Base-by-base conservation (phyloP, 208 protist genomes). In the Lotmaria passim region DNA sequence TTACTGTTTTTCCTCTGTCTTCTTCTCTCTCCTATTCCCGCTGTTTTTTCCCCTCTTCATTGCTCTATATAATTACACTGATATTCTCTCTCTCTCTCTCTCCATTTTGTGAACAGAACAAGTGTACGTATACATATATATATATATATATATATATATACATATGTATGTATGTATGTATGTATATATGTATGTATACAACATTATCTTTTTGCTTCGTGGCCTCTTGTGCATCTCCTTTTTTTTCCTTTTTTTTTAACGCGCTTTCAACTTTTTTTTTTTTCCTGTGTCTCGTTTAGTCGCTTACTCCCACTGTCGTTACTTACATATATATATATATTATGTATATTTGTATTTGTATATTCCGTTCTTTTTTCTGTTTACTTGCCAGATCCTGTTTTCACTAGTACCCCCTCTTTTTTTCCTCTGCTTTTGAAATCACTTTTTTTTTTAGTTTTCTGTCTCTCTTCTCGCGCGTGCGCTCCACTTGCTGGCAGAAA, bases 281-380 rank as follows among this genome's bases (percentile, higher is more conserved):
- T 48, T 53, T 5, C 19, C 24, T 7, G 15, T 8, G 11, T 50
- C 31, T 47, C 44, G 8, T 8, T 68, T 33, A 19, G 33, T 55
- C 50, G 17, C 26, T 33, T 28, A 64, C 19, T 11, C 17, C 24
- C 6, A 23, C 28, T 17, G 28, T n/a, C n/a, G n/a, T n/a, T n/a
- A n/a, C n/a, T n/a, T n/a, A n/a, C n/a, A n/a, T n/a, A n/a, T n/a
- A n/a, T n/a, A n/a, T n/a, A n/a, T n/a, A n/a, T n/a, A n/a, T 17
- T 10, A 34, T 64, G 21, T 58, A 34, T 15, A 50, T 26, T 28
- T 51, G 36, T 44, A n/a, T 62, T 33, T 44, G 3, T 28, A 38
- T 50, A 19, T 64, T 21, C 33, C 24, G 48, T 39, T 48, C 10
- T 65, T 59, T 39, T 10, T 28, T 63, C 55, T 73, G 14, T 47